Base-by-base conservation (phyloP, 306 rosid species). In the Begonia masoniana region DNA sequence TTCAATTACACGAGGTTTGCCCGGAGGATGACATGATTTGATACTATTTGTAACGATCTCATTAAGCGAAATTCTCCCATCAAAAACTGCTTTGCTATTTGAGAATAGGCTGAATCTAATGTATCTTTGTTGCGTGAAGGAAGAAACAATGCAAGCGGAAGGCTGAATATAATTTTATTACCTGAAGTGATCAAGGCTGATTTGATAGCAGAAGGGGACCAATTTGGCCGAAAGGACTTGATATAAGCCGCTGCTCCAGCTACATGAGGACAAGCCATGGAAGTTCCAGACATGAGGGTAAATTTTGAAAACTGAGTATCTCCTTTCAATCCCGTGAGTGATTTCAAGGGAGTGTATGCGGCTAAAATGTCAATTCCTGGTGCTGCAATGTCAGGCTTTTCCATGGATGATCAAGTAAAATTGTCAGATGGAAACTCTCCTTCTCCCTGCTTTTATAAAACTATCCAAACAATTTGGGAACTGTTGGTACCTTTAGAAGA, bases 181-280 rank as follows among this genome's bases (percentile, higher is more conserved):
- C 96, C 96, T 41, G 95, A 78, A 46, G 96, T 91, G 13, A 91
- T 50, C 60, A 91, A 71, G 57, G 97, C 84, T 15, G 94, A 83
- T 73, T 68, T 66, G 51, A 83, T 81, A 42, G 94, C 94, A 10
- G 94, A 84, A 10, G 84, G 82, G 64, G 83, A 65, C 96, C 96
- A 83, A 5, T 63, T 53, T 1, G 94, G 91, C 59, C 79, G 97
- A 75, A 91, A 91, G 41, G 96, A 85, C 57, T 91, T 91, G 4
- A 86, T 73, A 61, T 91, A 91, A 31, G 96, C 94, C 3, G 94
- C 92, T 23, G 73, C 81, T 13, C 91, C 99, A n/a, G 92, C 77
- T 23, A 73, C 85, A 60, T 91, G 99, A 13, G 99, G 99, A 56
- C 99, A 91, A 6, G 99, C 59, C 96, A 91, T 91, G 60, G 99